Conservation (phyloP, 108 stramenopile species). For the Cyclotella baltica region DNA sequence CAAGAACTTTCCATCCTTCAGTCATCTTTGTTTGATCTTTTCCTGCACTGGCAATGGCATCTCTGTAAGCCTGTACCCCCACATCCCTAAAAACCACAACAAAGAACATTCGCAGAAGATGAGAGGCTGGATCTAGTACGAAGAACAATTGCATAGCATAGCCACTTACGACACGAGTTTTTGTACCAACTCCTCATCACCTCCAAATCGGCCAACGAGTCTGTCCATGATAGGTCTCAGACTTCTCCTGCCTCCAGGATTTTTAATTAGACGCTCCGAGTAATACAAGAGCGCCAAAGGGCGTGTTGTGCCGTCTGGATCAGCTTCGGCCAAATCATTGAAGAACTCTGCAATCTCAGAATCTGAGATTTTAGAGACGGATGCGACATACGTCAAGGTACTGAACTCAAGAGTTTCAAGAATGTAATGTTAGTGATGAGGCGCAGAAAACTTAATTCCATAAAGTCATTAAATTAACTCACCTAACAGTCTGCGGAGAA, state of each 20-base stretch:
- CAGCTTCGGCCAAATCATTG: slow-evolving; percentile 59
- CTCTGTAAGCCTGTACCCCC: slow-evolving; percentile 81
- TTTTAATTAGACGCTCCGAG: slow-evolving; percentile 78
- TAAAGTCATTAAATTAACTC: slow-evolving; percentile 3
- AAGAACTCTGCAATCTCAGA: slow-evolving; percentile 73
- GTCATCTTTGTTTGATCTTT: slow-evolving; percentile 70
- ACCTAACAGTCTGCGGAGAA: slow-evolving; percentile 74
- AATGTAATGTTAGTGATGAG: not conserved
- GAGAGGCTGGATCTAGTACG: not conserved
- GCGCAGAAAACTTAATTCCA: not conserved
- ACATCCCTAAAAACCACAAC: slow-evolving; percentile 60
- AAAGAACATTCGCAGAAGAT: slow-evolving; percentile 9
- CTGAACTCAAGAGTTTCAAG: slow-evolving; percentile 22
- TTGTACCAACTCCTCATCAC: slow-evolving; percentile 23
- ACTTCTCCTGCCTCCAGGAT: slow-evolving; percentile 41
- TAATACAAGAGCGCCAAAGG: slow-evolving; percentile 86
- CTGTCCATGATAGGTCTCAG: slow-evolving; percentile 33
- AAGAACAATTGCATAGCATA: not conserved
- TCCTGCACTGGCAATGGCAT: slow-evolving; percentile 66
- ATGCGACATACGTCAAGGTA: slow-evolving; percentile 78
- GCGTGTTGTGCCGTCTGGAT: slow-evolving; percentile 63
- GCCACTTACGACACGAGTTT: slow-evolving; percentile 59
- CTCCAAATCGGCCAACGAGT: slow-evolving; percentile 28
- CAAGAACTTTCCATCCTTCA: slow-evolving; percentile 86
- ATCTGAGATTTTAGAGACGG: slow-evolving; percentile 75